Evolutionary conservation across 495 filamentous ascomycete species (phyloP), one percentile per base, ranked within the genome.

Genomic region (Penicillium paxilli): DNA sequence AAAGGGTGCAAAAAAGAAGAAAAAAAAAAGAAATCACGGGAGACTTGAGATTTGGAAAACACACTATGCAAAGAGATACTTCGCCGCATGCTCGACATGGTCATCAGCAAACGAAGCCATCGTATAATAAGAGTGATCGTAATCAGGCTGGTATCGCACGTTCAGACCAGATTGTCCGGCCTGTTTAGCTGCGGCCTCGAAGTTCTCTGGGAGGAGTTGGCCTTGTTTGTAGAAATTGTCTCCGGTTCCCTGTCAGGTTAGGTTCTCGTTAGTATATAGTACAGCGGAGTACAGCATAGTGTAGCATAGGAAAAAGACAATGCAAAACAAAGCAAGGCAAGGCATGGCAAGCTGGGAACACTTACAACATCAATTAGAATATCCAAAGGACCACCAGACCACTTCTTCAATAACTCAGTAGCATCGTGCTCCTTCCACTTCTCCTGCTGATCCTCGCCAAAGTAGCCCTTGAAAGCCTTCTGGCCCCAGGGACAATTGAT

Each of bases 101-200:
- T 98, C 92, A 60, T 87, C 86, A 44, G 88, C 80, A 72, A 98
- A 98, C 10, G 78, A 83, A 24, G 93, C 83, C 76, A 98, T 93
- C 62, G 94, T 96, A 71, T 81, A 97, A 69, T 98, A 98, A 49
- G 90, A 95, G 70, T 98, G 94, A 71, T 98, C 95, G 67, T 98
- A 98, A 47, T 84, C 92, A 65, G 90, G 64, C 74, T 96, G 93
- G 77, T 92, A 94, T 62, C 94, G 79, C 55, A 97, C 66, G 42
- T 82, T 81, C 21, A 87, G 81, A 33, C 84, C 82, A 44, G 76
- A 69, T 38, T 89, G 79, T 0, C 88, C 91, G 6, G 80, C 78
- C 57, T 87, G 85, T 67, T 85, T 82, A 17, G 85, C 92, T 5
- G 88, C 92, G 65, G 85, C 80, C 54, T 86, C 83, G 55, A 98